phyloP scores from a whole-genome alignment of 1,139 yeast species.

The Groenewaldozyma auringiensis region DNA sequence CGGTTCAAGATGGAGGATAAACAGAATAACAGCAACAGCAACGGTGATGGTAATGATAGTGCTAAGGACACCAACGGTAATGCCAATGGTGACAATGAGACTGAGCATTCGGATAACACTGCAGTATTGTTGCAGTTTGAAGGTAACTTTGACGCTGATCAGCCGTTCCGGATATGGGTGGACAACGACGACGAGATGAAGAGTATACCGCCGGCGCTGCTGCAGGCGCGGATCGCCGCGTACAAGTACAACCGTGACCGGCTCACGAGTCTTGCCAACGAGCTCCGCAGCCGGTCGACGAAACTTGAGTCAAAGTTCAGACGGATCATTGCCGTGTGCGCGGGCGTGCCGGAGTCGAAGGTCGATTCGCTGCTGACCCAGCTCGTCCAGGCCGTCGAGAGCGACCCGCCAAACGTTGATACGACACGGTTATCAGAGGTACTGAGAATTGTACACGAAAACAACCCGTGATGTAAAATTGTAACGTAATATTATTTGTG shows the following conservation, averaged over 20 bases:
- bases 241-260: conserved; percentile 58
- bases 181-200: conserved; percentile 14
- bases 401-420: conserved; percentile 64
- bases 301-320: conserved; percentile 78
- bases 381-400: conserved; percentile 82
- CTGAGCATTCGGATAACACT: background rate
- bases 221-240: conserved; percentile 74
- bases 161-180: conserved; percentile 62
- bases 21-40: background rate
- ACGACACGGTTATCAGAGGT: conserved; percentile 46
- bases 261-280: conserved; percentile 44
- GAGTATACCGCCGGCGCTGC: conserved; percentile 45
- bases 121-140: conserved; percentile 30
- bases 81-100: background rate
- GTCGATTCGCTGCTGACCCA: conserved; percentile 84
- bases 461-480: conserved; percentile 6
- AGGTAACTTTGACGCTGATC: conserved; percentile 72
- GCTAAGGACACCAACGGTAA: background rate
- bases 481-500: conserved; percentile 1
- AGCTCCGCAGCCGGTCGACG: conserved; percentile 44
- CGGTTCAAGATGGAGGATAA: conserved; percentile 38
- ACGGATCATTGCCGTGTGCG: conserved; percentile 81
- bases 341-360: conserved; percentile 70
- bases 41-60: background rate
- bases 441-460: conserved; percentile 34